A percentile compares a stretch with the other conserved stretches of the same genome.
Conservation (phyloP, 78 protist species). For the Dictyostelium capitatum region DNA sequence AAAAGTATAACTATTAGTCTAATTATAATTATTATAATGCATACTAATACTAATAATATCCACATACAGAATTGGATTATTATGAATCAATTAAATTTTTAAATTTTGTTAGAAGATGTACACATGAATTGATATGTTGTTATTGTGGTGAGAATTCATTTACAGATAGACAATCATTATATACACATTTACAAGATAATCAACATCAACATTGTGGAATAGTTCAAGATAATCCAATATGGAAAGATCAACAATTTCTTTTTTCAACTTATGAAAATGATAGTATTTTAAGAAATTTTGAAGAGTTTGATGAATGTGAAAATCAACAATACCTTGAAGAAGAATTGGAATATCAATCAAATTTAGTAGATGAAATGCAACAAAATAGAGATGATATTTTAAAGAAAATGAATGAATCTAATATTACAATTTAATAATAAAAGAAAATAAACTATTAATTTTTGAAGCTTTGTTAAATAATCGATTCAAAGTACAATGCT, state of each 20-base stretch:
- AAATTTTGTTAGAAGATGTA: constrained; percentile 68
- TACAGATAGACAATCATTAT: background rate
- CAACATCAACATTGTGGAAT: constrained; percentile 38
- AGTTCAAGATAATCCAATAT: constrained; percentile 1
- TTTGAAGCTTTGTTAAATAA: too few species aligned
- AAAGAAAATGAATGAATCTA: constrained; percentile 4
- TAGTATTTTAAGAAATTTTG: constrained; percentile 38
- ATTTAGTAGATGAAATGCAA: constrained; percentile 34
- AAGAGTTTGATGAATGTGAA: constrained; percentile 64
- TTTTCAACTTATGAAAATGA: constrained; percentile 75
- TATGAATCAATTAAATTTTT: constrained; percentile 50
- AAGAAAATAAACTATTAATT: background rate
- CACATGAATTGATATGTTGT: constrained; percentile 34
- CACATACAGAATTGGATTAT: constrained; percentile 67
- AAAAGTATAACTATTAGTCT: too few species aligned
- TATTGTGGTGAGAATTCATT: constrained; percentile 24
- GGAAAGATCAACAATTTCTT: constrained; percentile 75
- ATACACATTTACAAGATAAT: background rate
- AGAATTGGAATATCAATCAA: constrained; percentile 30
- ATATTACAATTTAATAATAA: background rate
- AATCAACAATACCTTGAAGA: constrained; percentile 31
- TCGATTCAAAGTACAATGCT: too few species aligned
- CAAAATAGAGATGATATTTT: constrained; percentile 36
- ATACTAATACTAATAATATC: too few species aligned
- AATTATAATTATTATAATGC: background rate